Conservation (phyloP, 768 basidiomycete species). For the Rhodotorula sphaerocarpa region DNA sequence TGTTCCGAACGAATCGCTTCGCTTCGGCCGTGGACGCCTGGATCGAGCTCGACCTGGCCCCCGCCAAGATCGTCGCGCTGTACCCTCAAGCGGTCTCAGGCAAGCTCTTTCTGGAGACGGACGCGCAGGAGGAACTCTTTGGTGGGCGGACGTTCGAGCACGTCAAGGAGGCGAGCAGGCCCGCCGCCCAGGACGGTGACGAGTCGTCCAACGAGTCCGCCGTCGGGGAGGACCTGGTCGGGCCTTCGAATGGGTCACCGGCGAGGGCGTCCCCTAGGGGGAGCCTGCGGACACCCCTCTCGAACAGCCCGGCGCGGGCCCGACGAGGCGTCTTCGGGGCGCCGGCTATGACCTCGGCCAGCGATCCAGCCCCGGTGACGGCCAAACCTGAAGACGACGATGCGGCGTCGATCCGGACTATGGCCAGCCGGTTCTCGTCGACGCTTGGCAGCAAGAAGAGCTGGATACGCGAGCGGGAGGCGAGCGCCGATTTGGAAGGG, state of each 20-base stretch:
- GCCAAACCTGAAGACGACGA: constrained; percentile 76
- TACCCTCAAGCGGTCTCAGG: constrained; percentile 78
- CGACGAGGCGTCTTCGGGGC: neutral
- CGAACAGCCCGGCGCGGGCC: too few relatives aligned
- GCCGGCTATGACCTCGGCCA: too few relatives aligned
- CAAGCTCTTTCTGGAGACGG: constrained; percentile 59
- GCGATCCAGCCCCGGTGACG: too few relatives aligned
- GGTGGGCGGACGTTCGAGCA: constrained; percentile 54
- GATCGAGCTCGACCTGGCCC: constrained; percentile 78
- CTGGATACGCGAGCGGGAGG: constrained; percentile 16
- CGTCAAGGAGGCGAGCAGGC: constrained; percentile 37
- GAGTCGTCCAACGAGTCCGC: too few relatives aligned
- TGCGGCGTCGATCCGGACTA: constrained; percentile 49
- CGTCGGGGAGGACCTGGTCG: constrained; percentile 40
- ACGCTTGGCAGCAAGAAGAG: constrained; percentile 22
- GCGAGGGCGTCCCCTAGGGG: neutral
- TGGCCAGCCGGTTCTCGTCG: neutral
- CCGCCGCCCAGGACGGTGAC: too few relatives aligned
- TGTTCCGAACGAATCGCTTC: constrained; percentile 59
- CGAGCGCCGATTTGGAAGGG: constrained; percentile 1
- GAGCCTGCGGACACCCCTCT: too few relatives aligned
- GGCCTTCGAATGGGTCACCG: constrained; percentile 9
- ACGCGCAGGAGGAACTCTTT: constrained; percentile 71
- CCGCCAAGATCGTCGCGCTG: constrained; percentile 82
- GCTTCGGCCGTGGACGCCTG: constrained; percentile 78